These are phyloP conservation scores for Clausena lansium DNA, from an alignment of 345 rosid genomes.

Conservation along the genomic window DNA sequence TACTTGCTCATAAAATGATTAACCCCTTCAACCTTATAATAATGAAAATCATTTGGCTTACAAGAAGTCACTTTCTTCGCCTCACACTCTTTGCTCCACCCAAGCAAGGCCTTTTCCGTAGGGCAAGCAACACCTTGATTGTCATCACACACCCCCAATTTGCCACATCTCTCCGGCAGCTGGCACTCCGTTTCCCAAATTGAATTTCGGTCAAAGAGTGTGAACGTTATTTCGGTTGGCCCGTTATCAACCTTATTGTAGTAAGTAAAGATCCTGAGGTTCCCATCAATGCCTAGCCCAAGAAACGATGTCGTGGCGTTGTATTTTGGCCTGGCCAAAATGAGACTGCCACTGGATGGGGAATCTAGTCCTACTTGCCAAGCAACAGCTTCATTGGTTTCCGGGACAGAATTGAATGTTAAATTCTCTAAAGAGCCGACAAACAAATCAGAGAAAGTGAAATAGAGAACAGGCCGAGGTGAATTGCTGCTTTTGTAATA, in stretches of 20 bases:
- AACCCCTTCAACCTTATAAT: slow-evolving; percentile 48
- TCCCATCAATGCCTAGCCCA: slow-evolving; percentile 50
- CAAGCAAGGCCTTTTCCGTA: slow-evolving; percentile 23
- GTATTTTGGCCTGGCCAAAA: slow-evolving; percentile 29
- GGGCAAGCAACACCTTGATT: slow-evolving; percentile 34
- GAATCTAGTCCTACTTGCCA: slow-evolving; percentile 14
- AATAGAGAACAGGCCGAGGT: slow-evolving; percentile 31
- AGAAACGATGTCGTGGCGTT: slow-evolving; percentile 42
- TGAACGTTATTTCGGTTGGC: slow-evolving; percentile 32
- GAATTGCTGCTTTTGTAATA: slow-evolving; percentile 30
- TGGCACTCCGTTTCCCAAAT: slow-evolving; percentile 30
- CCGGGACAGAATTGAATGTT: slow-evolving; percentile 24
- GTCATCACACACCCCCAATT: slow-evolving; percentile 31
- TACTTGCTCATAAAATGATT: slow-evolving; percentile 49
- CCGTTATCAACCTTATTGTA: slow-evolving; percentile 26
- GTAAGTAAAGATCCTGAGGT: slow-evolving; percentile 39
- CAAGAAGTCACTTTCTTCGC: slow-evolving; percentile 14
- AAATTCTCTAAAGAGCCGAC: slow-evolving; percentile 3
- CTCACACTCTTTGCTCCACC: slow-evolving; percentile 47
- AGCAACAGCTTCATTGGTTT: slow-evolving; percentile 19
- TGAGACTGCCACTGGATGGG: not conserved
- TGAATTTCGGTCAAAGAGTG: slow-evolving; percentile 25
- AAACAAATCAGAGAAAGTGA: not conserved
- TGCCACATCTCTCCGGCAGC: slow-evolving; percentile 32
- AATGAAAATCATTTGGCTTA: slow-evolving; percentile 15